phyloP scores from a whole-genome alignment of 2,329 filamentous ascomycete genomes.

The Cyphellophora europaea region DNA sequence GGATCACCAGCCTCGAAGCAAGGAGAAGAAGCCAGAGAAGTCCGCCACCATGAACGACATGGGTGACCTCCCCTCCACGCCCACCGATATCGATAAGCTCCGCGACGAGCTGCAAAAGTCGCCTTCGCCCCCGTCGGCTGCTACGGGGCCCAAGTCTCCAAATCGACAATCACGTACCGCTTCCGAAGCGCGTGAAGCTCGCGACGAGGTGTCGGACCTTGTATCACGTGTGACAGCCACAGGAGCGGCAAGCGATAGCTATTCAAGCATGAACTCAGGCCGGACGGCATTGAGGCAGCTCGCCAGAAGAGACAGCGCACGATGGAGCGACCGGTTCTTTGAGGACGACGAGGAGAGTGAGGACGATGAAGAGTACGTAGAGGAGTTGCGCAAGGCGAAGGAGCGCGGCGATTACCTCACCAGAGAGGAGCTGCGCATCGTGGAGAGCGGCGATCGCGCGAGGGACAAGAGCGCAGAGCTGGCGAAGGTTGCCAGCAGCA shows the following conservation, averaged over 20 bases:
- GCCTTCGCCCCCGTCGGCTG: constrained; percentile 2
- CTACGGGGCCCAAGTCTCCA: neutral
- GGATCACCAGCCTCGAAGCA: constrained; percentile 2
- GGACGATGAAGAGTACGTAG: constrained; percentile 17
- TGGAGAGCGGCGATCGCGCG: constrained; percentile 1
- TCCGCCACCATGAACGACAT: neutral
- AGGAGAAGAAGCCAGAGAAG: constrained; percentile 6
- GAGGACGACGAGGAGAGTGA: constrained; percentile 35
- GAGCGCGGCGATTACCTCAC: constrained; percentile 12
- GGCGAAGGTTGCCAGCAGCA: constrained; percentile 7
- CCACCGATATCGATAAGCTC: neutral
- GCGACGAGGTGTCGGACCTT: constrained; percentile 24
- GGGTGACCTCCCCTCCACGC: neutral
- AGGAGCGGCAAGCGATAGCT: constrained; percentile 10
- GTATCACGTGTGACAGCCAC: constrained; percentile 14
- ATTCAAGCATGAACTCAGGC: constrained; percentile 14
- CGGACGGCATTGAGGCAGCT: constrained; percentile 15
- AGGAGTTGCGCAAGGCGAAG: constrained; percentile 12
- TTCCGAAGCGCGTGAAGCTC: constrained; percentile 18
- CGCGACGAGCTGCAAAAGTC: neutral
- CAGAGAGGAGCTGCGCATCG: constrained; percentile 2
- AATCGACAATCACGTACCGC: constrained; percentile 10
- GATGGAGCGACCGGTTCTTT: constrained; percentile 60
- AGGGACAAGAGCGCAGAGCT: neutral
- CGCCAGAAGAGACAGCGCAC: constrained; percentile 42